phyloP scores from a whole-genome alignment of 495 filamentous ascomycete species.

The Penicillium pancosmium region DNA sequence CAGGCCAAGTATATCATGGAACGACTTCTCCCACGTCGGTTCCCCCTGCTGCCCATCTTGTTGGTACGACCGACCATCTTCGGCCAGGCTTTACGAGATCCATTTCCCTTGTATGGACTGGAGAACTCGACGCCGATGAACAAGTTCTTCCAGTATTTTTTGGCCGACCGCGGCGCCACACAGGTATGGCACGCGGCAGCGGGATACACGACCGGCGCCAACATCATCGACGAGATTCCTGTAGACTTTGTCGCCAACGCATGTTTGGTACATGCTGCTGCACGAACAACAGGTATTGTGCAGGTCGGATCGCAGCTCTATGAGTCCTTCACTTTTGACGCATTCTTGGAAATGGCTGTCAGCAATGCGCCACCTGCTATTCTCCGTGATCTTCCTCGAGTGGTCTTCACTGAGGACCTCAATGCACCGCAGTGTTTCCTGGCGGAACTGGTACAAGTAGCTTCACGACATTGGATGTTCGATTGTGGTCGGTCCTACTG shows the following conservation, averaged over 20 bases:
- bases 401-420: conserved; percentile 35
- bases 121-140: conserved; percentile 39
- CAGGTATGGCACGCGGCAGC: conserved; percentile 40
- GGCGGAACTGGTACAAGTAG: conserved; percentile 39
- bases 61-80: conserved; percentile 48
- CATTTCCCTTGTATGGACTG: conserved; percentile 41
- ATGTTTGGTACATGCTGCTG: conserved; percentile 40
- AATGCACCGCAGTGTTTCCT: conserved; percentile 34
- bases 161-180: conserved; percentile 29
- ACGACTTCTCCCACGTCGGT: conserved; percentile 33
- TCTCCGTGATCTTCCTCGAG: conserved; percentile 25
- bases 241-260: conserved; percentile 47
- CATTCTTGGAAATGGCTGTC: conserved; percentile 25
- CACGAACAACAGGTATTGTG: conserved; percentile 37
- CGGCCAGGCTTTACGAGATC: conserved; percentile 39
- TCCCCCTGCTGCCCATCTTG: conserved; percentile 35
- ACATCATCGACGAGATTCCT: conserved; percentile 44
- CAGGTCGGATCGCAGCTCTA: conserved; percentile 39
- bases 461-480: conserved; percentile 40
- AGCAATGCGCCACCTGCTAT: conserved; percentile 26
- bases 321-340: conserved; percentile 33
- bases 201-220: conserved; percentile 34
- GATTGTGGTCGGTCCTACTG: conserved; percentile 43
- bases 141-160: conserved; percentile 36
- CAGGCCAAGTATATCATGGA: conserved; percentile 47